Conservation (phyloP, 345 rosid species). For the Brassica carinata region DNA sequence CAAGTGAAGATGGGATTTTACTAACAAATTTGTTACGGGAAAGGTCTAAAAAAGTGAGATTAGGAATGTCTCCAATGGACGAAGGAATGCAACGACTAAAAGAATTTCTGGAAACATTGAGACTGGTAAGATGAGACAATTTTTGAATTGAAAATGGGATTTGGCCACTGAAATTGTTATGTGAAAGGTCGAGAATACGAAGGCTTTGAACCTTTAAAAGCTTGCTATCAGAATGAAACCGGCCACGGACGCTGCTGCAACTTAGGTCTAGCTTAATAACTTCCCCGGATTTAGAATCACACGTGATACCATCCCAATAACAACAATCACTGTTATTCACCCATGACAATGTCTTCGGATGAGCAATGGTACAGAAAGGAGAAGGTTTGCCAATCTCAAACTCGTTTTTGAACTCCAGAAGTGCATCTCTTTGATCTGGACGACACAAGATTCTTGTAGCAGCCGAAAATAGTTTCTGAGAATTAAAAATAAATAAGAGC, state of each 20-base stretch:
- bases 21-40: neutral
- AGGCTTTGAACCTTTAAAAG: neutral
- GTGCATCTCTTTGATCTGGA: neutral
- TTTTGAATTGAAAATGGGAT: neutral
- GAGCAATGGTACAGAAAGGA: neutral
- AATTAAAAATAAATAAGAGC: neutral
- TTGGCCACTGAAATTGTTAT: neutral
- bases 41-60: neutral
- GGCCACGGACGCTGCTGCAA: neutral
- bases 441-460: neutral
- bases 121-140: neutral
- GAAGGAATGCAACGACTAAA: neutral
- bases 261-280: neutral
- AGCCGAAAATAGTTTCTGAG: neutral
- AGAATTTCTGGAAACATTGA: neutral
- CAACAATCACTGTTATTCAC: neutral
- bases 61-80: neutral
- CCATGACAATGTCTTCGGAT: neutral
- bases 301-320: neutral
- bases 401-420: neutral
- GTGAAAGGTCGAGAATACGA: neutral
- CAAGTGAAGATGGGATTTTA: neutral
- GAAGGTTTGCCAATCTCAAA: neutral
- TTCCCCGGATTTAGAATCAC: neutral
- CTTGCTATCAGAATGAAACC: constrained; percentile 14